A percentile compares a stretch with the other conserved stretches of the same genome.
Conservation (phyloP, 2,329 filamentous ascomycete species). For the Periconia digitata region DNA sequence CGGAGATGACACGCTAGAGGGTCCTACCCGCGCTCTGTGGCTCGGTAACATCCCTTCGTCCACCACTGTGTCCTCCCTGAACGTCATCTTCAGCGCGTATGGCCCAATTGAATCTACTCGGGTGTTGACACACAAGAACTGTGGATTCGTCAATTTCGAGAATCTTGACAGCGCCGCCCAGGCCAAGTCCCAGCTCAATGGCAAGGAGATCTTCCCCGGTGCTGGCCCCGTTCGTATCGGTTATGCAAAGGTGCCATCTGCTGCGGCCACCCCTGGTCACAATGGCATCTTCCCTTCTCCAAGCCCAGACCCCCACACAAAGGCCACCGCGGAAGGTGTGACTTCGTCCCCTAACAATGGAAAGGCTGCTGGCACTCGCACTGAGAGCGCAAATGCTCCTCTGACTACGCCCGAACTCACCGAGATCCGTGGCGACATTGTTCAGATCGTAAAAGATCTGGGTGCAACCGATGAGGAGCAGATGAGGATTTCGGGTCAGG, state of each 20-base stretch:
- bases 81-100: constrained; percentile 93
- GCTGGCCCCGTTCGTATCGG: constrained; percentile 94
- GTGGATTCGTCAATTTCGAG: constrained; percentile 98
- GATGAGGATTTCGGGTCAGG: constrained; percentile 68
- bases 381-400: constrained; percentile 53
- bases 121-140: constrained; percentile 97
- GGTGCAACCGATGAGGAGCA: constrained; percentile 81
- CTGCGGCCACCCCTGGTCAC: constrained; percentile 82
- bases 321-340: constrained; percentile 46
- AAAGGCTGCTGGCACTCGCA: constrained; percentile 39
- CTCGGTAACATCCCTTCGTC: constrained; percentile 96
- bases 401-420: constrained; percentile 71
- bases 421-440: constrained; percentile 80
- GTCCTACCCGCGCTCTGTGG: constrained; percentile 91
- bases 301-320: constrained; percentile 81
- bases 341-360: constrained; percentile 39
- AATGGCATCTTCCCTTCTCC: constrained; percentile 88
- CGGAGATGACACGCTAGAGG: constrained; percentile 80
- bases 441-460: constrained; percentile 84
- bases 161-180: constrained; percentile 85
- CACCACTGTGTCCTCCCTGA: constrained; percentile 91
- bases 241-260: constrained; percentile 92
- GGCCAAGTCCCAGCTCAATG: constrained; percentile 85
- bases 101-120: constrained; percentile 88
- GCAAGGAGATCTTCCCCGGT: constrained; percentile 97